These are phyloP conservation scores for Lactuca saligna DNA, from an alignment of 129 eudicot genomes.

Conservation along the genomic window DNA sequence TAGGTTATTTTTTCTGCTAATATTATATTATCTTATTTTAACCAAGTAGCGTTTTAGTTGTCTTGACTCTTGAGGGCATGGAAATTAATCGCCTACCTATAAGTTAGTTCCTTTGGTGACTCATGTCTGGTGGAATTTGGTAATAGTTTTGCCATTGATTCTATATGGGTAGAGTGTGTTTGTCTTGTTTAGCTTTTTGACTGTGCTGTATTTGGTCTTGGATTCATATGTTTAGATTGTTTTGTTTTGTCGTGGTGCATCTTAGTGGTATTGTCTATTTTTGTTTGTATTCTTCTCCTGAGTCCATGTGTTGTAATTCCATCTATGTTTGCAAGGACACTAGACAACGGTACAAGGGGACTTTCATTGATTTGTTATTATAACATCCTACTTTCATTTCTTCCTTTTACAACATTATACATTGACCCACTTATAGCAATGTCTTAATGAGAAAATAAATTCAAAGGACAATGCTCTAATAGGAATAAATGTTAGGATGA, in stretches of 20 bases:
- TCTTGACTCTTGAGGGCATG: background rate
- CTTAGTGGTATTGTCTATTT: constrained; percentile 22
- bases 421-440: too few species aligned
- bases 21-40: too few species aligned
- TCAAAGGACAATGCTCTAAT: too few species aligned
- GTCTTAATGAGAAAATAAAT: too few species aligned
- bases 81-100: background rate
- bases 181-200: background rate
- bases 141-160: constrained; percentile 2
- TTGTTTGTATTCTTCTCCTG: constrained; percentile 24
- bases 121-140: background rate
- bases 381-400: too few species aligned
- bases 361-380: background rate
- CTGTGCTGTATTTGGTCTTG: constrained; percentile 5
- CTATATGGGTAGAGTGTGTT: constrained; percentile 10
- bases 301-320: constrained; percentile 22
- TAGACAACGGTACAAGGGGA: constrained; percentile 12
- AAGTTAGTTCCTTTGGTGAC: background rate
- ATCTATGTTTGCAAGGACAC: constrained; percentile 17
- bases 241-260: constrained; percentile 27
- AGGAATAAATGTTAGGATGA: too few species aligned
- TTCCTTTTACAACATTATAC: too few species aligned
- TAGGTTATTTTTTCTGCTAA: background rate
- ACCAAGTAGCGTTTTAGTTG: background rate
- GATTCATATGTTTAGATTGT: constrained; percentile 29